These are phyloP conservation scores for Cordyceps militaris DNA, from an alignment of 2,329 filamentous ascomycete genomes.

Conservation along the genomic window DNA sequence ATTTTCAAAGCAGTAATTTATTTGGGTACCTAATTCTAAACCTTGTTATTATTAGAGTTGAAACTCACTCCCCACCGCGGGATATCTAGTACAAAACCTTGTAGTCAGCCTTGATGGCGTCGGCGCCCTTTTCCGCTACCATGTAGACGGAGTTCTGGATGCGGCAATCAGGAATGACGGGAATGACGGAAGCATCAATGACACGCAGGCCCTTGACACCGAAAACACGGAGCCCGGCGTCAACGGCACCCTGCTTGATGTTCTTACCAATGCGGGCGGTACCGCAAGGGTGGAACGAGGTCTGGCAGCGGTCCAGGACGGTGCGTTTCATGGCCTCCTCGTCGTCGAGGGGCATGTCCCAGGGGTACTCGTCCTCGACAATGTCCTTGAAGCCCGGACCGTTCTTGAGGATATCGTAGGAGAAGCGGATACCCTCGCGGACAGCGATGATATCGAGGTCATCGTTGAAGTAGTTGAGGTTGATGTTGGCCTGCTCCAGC, in stretches of 20 bases:
- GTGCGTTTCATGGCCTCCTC: conserved; percentile 50
- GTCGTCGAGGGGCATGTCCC: conserved; percentile 49
- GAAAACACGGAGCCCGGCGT: conserved; percentile 24
- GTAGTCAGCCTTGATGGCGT: conserved; percentile 10
- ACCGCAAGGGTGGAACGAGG: conserved; percentile 52
- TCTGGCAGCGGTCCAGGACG: conserved; percentile 53
- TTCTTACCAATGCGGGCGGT: conserved; percentile 40
- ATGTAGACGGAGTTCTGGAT: conserved; percentile 57
- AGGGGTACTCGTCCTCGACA: conserved; percentile 48
- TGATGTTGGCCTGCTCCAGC: conserved; percentile 50
- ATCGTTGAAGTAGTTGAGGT: conserved; percentile 52
- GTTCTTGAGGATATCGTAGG: conserved; percentile 49
- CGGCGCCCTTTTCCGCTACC: conserved; percentile 41
- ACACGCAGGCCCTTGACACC: conserved; percentile 23
- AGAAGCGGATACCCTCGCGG: conserved; percentile 49
- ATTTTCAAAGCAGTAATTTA: no score
- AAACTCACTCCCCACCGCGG: no score
- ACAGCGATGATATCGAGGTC: conserved; percentile 51
- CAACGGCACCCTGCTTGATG: conserved; percentile 28
- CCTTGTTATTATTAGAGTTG: no score
- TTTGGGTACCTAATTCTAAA: no score
- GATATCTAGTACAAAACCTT: conserved; percentile 10
- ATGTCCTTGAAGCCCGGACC: conserved; percentile 51
- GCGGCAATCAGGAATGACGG: conserved; percentile 48
- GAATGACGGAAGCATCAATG: conserved; percentile 39